These are phyloP conservation scores for Rhynchospora pubera DNA, from an alignment of 176 grass and related monocot species.

Conservation along the genomic window DNA sequence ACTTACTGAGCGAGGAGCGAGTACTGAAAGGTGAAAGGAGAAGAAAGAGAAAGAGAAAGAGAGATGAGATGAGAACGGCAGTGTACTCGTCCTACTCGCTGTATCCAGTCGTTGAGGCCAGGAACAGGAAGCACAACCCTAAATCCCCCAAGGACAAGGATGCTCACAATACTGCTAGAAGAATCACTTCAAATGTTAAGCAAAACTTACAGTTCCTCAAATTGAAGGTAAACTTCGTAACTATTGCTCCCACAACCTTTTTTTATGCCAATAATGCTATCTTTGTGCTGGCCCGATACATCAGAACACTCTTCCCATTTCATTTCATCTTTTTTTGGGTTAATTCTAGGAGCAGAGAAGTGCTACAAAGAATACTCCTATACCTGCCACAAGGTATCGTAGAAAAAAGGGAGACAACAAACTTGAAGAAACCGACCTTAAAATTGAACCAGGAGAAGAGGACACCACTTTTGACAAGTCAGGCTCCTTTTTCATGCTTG, in stretches of 20 bases:
- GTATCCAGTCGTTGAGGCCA: slow-evolving; percentile 15
- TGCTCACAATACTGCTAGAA: slow-evolving; percentile 42
- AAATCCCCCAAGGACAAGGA: too few relatives aligned
- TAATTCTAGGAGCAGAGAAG: slow-evolving; percentile 56
- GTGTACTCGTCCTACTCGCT: neutral
- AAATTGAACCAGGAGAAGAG: slow-evolving; percentile 25
- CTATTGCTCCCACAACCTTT: too few relatives aligned
- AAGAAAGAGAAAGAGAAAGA: neutral
- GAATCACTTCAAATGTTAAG: slow-evolving; percentile 96
- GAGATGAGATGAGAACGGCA: slow-evolving; percentile 22
- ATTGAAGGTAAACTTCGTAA: too few relatives aligned
- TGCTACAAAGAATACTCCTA: slow-evolving; percentile 41
- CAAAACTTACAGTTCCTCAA: slow-evolving; percentile 63
- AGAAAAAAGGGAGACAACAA: slow-evolving; percentile 69
- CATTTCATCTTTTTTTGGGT: slow-evolving; percentile 1
- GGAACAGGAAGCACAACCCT: slow-evolving; percentile 3
- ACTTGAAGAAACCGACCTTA: neutral
- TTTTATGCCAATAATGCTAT: neutral
- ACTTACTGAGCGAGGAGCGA: too few relatives aligned
- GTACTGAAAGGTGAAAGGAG: too few relatives aligned
- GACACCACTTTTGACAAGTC: slow-evolving; percentile 63
- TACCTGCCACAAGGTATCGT: slow-evolving; percentile 54
- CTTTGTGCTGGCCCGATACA: neutral
- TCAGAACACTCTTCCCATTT: neutral
- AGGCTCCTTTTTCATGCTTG: slow-evolving; percentile 30